These are phyloP conservation scores for Thermothelomyces thermophilus DNA, from an alignment of 2,329 filamentous ascomycete species.

Conservation along the genomic window DNA sequence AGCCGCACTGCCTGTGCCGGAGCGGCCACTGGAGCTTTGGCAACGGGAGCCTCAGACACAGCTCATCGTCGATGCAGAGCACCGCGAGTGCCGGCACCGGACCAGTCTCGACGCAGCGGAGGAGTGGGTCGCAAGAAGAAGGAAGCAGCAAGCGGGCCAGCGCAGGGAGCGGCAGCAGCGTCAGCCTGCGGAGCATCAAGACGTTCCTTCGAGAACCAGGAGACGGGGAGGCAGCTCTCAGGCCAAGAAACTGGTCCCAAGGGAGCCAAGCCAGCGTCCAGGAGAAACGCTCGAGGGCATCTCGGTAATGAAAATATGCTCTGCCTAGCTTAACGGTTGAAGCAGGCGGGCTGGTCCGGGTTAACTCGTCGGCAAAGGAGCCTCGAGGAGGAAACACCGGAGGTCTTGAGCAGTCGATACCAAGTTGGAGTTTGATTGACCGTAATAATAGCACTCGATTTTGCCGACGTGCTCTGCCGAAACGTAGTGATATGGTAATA, in stretches of 20 bases:
- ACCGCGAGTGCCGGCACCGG: constrained; percentile 22
- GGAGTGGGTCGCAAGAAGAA: constrained; percentile 26
- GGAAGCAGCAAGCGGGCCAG: constrained; percentile 26
- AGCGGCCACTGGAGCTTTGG: constrained; percentile 31
- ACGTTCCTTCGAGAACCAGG: background rate
- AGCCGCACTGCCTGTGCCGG: constrained; percentile 50
- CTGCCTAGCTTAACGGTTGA: too few species aligned
- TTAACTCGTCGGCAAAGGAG: too few species aligned
- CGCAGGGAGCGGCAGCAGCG: constrained; percentile 17
- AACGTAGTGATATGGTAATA: too few species aligned
- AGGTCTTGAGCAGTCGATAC: too few species aligned
- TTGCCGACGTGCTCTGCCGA: too few species aligned
- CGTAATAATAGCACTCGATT: too few species aligned
- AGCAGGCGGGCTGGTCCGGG: too few species aligned
- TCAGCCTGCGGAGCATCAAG: constrained; percentile 18
- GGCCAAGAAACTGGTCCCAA: background rate
- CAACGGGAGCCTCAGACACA: constrained; percentile 22
- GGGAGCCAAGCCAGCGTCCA: background rate
- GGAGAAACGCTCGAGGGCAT: background rate
- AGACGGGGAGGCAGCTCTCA: background rate
- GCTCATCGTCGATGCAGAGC: constrained; percentile 15
- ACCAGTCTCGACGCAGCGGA: constrained; percentile 28
- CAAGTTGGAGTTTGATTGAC: too few species aligned
- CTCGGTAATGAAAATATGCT: too few species aligned
- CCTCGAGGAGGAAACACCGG: too few species aligned